Evolutionary conservation across 2,329 filamentous ascomycete species (phyloP), one percentile per base, ranked within the genome.

Genomic region (Fonsecaea pedrosoi): DNA sequence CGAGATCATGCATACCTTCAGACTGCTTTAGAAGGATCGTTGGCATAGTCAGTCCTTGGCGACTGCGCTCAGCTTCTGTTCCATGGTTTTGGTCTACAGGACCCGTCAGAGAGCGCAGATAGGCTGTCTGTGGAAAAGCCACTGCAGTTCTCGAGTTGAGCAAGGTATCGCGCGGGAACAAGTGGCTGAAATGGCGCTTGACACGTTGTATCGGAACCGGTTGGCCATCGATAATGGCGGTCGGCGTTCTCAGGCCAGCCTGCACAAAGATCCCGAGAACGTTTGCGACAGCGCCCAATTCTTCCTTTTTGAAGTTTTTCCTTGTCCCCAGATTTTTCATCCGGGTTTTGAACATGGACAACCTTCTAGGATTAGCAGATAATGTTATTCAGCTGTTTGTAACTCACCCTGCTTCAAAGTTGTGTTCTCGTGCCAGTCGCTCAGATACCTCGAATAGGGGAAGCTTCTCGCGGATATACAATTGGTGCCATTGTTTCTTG

Each of bases 381-480:
- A 34, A 6, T 18, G 2, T 7, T 18, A 18, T 12, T 15, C 13
- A 40, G 7, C 4, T 37, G 21, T 10, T 8, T 18, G 25, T 35
- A 4, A 57, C 66, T 50, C 42, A 71, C 69, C 90, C 91, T 25
- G 91, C 90, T 37, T 86, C 82, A 77, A 93, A 92, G 67, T 86
- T 83, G 80, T 90, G 83, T 66, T 84, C 81, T 66, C 80, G 80
- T 70, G 83, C 86, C 83, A 92, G 88, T 74, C 88, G 88, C 15
- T 87, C 83, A 81, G 91, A 89, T 38, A 94, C 89, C 71, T 93
- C 87, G 72, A 90, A 86, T 64, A 93, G 79, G 35, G 87, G 85
- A 32, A 57, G 61, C 12, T 87, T 87, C 78, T 94, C 89, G 65
- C 88, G 86, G 70, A 94, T 90, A 73, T 93, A 95, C 73, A 94